Base-by-base conservation (phyloP, 345 rosid genomes). In the Draba incana region DNA sequence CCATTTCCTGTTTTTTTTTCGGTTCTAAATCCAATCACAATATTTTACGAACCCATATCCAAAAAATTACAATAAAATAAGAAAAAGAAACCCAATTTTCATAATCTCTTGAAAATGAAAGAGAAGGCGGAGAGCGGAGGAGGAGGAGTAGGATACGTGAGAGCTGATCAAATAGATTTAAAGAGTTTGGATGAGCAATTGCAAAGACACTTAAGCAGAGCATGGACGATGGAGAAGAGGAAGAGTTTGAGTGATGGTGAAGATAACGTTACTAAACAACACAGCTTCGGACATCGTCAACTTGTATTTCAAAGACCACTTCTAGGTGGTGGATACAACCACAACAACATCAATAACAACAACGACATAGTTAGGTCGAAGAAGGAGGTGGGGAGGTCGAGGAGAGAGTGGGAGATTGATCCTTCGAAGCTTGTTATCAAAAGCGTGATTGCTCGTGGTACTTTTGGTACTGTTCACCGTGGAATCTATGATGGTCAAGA, bases 351-450 rank as follows among this genome's bases (percentile, higher is more conserved):
- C 41, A 44, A 28, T 39, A 43, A 43, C 39, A 42, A 27, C 9
- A 50, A 69, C 14, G 45, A 50, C 24, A 35, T 57, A 10, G 15
- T 10, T 14, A 51, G 44, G 53, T 42, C 45, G 30, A 69, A 10
- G 15, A 50, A 45, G 23, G 55, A 54, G n/a, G 54, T 38, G 2
- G 79, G 74, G 23, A 84, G 92, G 54, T 72, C 76, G 13, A 84
- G 92, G 39, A 90, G 84, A 81, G 99, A 86, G 59, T 94, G 96
- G 99, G 99, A 94, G 86, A 91, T 94, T 84, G 99, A 94, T 75
- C 99, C 97, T 63, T 84, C 89, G 63, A 89, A 89, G 84, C 97
- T 94, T 49, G 25, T 84, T 3, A 79, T 91, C 78, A 91, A 82
- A 81, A 55, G 81, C 72, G 97, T 81, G 59, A 89, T 94, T 53